Evolutionary conservation across 2,329 filamentous ascomycete genomes (phyloP).

Genomic region (Thielaviopsis ethacetica): DNA sequence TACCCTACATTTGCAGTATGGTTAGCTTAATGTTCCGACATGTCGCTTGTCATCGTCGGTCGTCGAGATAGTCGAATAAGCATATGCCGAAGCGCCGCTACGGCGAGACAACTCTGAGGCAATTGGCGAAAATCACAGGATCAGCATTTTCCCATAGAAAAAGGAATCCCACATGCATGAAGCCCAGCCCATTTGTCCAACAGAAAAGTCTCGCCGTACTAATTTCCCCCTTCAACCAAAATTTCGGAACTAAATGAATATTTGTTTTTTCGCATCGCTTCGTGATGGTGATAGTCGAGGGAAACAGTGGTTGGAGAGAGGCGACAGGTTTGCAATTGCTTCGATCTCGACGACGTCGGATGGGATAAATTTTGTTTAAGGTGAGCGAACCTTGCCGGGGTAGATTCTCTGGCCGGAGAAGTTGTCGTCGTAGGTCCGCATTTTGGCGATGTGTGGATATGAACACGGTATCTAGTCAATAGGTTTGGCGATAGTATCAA

Average conservation of each 20-base stretch:
- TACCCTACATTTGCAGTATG: constrained; percentile 51
- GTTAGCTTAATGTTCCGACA: constrained; percentile 3
- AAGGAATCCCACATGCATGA: background rate
- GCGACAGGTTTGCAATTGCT: background rate
- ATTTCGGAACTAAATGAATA: background rate
- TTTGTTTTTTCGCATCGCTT: background rate
- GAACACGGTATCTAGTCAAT: constrained; percentile 25
- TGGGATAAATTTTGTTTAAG: background rate
- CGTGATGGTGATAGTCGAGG: background rate
- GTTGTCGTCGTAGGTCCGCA: constrained; percentile 51
- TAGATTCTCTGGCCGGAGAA: constrained; percentile 52
- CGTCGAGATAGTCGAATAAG: background rate
- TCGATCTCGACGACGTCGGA: constrained; percentile 1
- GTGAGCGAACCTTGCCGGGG: constrained; percentile 45
- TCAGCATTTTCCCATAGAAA: background rate
- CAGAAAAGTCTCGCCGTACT: background rate
- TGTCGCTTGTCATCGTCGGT: background rate
- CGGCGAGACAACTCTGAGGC: too few species aligned
- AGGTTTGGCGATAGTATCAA: constrained; percentile 23
- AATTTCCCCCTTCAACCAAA: background rate
- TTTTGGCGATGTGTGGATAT: constrained; percentile 27
- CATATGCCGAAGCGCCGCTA: too few species aligned
- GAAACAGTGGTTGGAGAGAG: background rate
- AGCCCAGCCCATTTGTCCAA: background rate
- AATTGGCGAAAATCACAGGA: background rate